Conservation (phyloP, 2,329 filamentous ascomycete genomes). For the Fusarium keratoplasticum region DNA sequence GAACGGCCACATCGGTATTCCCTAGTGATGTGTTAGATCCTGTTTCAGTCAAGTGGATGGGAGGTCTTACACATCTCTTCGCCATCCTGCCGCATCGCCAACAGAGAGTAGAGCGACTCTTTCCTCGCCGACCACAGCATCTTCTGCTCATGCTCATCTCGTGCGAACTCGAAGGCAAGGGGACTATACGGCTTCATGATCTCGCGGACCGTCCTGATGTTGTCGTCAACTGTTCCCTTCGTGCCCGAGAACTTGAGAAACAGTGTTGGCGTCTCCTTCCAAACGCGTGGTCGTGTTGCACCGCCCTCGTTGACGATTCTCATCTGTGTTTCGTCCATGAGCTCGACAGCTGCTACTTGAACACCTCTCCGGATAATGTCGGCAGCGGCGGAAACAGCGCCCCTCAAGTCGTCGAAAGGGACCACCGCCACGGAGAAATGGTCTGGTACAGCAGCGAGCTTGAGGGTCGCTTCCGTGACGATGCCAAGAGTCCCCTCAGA, state of each 20-base stretch:
- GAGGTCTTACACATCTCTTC: background rate
- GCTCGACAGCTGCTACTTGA: conserved; percentile 73
- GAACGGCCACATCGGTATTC: background rate
- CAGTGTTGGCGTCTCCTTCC: conserved; percentile 77
- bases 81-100: background rate
- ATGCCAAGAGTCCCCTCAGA: conserved; percentile 79
- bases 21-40: background rate
- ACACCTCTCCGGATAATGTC: conserved; percentile 74
- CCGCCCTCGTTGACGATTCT: conserved; percentile 72
- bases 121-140: background rate
- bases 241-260: conserved; percentile 70
- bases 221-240: background rate
- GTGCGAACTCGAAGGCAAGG: background rate
- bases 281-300: conserved; percentile 67
- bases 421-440: conserved; percentile 74
- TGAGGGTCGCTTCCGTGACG: conserved; percentile 77
- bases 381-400: conserved; percentile 73
- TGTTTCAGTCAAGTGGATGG: background rate
- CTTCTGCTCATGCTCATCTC: background rate
- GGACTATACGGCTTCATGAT: background rate
- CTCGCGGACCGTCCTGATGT: background rate
- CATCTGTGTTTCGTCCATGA: conserved; percentile 76
- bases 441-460: conserved; percentile 72
- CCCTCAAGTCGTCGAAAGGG: conserved; percentile 67
- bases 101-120: background rate